Percentiles rank a stretch among this genome's conserved stretches.
phyloP scores from a whole-genome alignment of 2,329 filamentous ascomycete species.

The Cordyceps tenuipes region DNA sequence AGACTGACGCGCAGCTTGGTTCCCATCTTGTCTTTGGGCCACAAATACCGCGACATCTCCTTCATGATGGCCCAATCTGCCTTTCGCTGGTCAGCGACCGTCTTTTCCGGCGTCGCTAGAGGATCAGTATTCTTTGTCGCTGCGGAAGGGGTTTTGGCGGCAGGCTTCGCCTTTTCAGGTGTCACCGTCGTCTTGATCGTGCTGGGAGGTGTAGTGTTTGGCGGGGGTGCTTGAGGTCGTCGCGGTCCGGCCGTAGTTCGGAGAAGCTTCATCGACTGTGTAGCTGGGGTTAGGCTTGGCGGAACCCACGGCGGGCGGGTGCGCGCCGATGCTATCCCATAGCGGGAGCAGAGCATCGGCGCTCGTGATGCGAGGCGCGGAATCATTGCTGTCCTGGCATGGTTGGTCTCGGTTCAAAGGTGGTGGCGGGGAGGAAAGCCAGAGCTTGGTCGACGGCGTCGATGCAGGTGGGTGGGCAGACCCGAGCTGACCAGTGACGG shows the following conservation, averaged over 20 bases:
- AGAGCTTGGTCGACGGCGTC: not conserved
- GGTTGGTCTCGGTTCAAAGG: not conserved
- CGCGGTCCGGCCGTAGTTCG: constrained; percentile 24
- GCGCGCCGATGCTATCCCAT: constrained; percentile 19
- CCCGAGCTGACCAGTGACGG: not conserved
- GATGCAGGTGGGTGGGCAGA: not conserved
- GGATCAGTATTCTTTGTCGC: constrained; percentile 22
- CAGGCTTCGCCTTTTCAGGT: not conserved
- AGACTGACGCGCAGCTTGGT: constrained; percentile 79
- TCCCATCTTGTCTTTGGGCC: constrained; percentile 70
- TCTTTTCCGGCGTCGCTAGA: constrained; percentile 31
- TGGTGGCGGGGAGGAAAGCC: not conserved
- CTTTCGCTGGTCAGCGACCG: constrained; percentile 81
- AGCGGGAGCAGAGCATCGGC: constrained; percentile 25
- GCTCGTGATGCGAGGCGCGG: constrained; percentile 27
- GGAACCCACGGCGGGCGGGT: constrained; percentile 23
- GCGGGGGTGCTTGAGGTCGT: constrained; percentile 19
- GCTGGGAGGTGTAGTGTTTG: constrained; percentile 11
- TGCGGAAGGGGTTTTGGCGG: constrained; percentile 14
- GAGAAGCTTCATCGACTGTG: constrained; percentile 24
- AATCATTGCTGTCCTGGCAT: constrained; percentile 23
- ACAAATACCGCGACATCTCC: constrained; percentile 93
- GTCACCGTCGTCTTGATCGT: constrained; percentile 11
- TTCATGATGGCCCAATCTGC: constrained; percentile 98
- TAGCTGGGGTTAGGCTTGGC: constrained; percentile 19